A percentile compares a stretch with the other conserved stretches of the same genome.
phyloP scores from a whole-genome alignment of 805 yeast genomes.

The Pichia sporocuriosa region DNA sequence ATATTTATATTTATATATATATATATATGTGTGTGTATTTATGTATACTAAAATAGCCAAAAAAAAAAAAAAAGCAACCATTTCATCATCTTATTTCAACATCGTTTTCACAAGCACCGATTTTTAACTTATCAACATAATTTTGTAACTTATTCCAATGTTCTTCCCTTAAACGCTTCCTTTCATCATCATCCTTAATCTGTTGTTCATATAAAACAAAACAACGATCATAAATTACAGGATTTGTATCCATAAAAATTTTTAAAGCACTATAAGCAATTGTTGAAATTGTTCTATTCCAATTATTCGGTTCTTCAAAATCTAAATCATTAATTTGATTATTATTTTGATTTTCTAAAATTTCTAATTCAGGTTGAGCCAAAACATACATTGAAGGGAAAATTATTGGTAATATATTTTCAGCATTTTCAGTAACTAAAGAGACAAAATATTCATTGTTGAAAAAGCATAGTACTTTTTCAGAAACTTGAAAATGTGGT shows the following conservation, averaged over 20 bases:
- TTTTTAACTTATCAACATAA: slow-evolving; percentile 37
- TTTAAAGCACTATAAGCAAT: slow-evolving; percentile 88
- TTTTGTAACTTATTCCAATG: slow-evolving; percentile 68
- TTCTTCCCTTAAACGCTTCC: slow-evolving; percentile 54
- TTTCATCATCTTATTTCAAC: slow-evolving; percentile 46
- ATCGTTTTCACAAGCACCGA: slow-evolving; percentile 41
- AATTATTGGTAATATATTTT: slow-evolving; percentile 84
- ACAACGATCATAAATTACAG: slow-evolving; percentile 86
- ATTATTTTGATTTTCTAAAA: slow-evolving; percentile 26
- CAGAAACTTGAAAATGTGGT: slow-evolving; percentile 95
- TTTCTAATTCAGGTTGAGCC: slow-evolving; percentile 38
- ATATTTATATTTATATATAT: background rate
- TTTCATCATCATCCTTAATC: slow-evolving; percentile 61
- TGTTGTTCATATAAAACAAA: slow-evolving; percentile 80
- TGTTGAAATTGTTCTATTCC: slow-evolving; percentile 92
- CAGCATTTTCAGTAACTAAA: slow-evolving; percentile 86
- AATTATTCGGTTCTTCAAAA: slow-evolving; percentile 46
- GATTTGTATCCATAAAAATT: slow-evolving; percentile 88
- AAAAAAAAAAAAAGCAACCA: background rate
- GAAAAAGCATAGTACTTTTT: slow-evolving; percentile 90
- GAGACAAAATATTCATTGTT: slow-evolving; percentile 90
- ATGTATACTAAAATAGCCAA: too few relatives aligned
- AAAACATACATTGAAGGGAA: slow-evolving; percentile 86
- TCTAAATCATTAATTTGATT: slow-evolving; percentile 29
- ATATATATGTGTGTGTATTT: too few relatives aligned